These are phyloP conservation scores for Ballota nigra DNA, from an alignment of 257 asterid genomes.

Conservation along the genomic window DNA sequence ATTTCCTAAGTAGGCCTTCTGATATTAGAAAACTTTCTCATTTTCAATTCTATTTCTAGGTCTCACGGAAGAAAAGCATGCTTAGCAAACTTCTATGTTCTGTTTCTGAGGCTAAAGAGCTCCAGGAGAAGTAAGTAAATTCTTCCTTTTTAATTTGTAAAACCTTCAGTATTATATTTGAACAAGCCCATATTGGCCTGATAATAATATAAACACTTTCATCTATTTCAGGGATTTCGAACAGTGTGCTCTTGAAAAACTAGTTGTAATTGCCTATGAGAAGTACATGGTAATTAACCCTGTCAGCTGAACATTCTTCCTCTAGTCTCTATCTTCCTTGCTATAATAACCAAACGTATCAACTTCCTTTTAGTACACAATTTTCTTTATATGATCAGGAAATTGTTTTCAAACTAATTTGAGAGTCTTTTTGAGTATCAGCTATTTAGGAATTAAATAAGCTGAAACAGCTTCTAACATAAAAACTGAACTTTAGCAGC, in stretches of 20 bases:
- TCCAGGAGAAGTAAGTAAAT: slow-evolving; percentile 64
- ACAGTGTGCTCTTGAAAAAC: slow-evolving; percentile 70
- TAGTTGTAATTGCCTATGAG: slow-evolving; percentile 74
- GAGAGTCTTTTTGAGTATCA: neutral
- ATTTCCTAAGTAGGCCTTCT: slow-evolving; percentile 19
- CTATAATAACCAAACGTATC: neutral
- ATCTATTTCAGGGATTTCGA: slow-evolving; percentile 66
- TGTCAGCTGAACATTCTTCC: slow-evolving; percentile 13
- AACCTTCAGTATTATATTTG: slow-evolving; percentile 20
- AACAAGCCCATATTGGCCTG: slow-evolving; percentile 9
- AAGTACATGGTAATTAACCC: slow-evolving; percentile 73
- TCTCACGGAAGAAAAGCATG: slow-evolving; percentile 55
- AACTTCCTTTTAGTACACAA: slow-evolving; percentile 11
- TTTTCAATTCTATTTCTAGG: slow-evolving; percentile 41
- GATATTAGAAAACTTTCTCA: slow-evolving; percentile 15
- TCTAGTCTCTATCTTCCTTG: slow-evolving; percentile 17
- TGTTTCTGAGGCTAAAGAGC: slow-evolving; percentile 55
- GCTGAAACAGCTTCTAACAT: slow-evolving; percentile 11
- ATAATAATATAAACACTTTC: slow-evolving; percentile 28
- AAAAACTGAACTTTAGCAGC: neutral
- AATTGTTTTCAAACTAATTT: neutral
- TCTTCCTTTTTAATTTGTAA: slow-evolving; percentile 15
- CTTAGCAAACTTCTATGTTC: slow-evolving; percentile 52
- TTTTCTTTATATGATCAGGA: slow-evolving; percentile 8
- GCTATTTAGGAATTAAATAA: neutral